Conservation (phyloP, 1,139 yeast species). For the Meyerozyma athensensis region DNA sequence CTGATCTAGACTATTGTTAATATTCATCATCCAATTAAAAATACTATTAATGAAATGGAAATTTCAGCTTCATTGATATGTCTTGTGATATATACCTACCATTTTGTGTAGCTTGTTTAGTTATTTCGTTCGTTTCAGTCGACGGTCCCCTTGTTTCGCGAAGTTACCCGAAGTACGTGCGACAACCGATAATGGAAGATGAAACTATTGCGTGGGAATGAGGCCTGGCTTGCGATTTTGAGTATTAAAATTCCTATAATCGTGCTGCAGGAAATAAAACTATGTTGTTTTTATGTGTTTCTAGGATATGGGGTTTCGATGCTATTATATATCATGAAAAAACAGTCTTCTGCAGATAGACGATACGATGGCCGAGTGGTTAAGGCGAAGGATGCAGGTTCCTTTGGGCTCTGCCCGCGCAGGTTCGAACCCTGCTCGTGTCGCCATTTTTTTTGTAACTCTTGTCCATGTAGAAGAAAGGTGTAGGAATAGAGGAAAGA, state of each 20-base stretch:
- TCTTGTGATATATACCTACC: constrained; percentile 4
- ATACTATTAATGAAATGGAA: too few species aligned
- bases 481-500: too few species aligned
- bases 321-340: not conserved
- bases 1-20: constrained; percentile 54
- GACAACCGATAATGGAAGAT: not conserved
- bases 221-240: too few species aligned
- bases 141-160: constrained; percentile 4
- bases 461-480: constrained; percentile 1
- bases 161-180: constrained; percentile 3
- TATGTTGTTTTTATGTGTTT: too few species aligned
- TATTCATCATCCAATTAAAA: not conserved
- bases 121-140: not conserved
- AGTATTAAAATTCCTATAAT: too few species aligned
- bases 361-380: constrained; percentile 54
- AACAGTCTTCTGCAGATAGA: constrained; percentile 2
- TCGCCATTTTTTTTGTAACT: constrained; percentile 27
- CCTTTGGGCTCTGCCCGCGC: constrained; percentile 32
- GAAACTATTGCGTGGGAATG: too few species aligned
- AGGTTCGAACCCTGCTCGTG: constrained; percentile 40
- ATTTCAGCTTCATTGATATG: too few species aligned
- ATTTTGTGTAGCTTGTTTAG: constrained; percentile 4
- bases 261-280: too few species aligned
- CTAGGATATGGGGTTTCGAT: too few species aligned
- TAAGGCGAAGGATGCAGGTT: constrained; percentile 53